Base-by-base conservation (phyloP, 164 flowering plant genomes). In the Aristolochia fimbriata region DNA sequence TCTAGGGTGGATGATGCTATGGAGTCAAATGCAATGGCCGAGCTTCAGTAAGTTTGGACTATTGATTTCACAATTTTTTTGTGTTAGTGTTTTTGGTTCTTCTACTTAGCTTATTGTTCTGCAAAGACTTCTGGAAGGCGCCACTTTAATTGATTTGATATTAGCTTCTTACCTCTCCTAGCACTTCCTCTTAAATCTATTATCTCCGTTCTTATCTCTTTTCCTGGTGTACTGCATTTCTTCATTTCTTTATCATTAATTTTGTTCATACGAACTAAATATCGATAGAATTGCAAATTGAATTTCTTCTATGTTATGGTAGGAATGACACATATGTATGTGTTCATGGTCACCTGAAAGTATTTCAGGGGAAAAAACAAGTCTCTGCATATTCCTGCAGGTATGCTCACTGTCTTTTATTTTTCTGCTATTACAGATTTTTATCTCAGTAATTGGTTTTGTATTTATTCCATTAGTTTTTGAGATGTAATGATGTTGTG, bases 261-360 rank as follows among this genome's bases (percentile, higher is more conserved):
- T 37, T 37, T 37, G 8, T 37, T 3, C 8, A 6, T 37, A 37
- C 8, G 43, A 7, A 7, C 4, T 37, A 37, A 37, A 3, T 6
- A 37, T 20, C 16, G 3, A 17, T 20, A 49, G 52, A 6, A 20
- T 49, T 49, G 0, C 10, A 31, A 31, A 56, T 6, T 16, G 10
- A 30, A 24, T 9, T 31, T 15, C 17, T n/a, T 4, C 19, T 15
- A 27, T 31, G 13, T 56, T 8, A 8, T 56, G 20, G 25, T 31
- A 90, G 99, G 74, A 81, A 83, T 66, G 99, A 93, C 47, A 80
- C 69, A 72, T 85, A 94, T 80, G 88, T 84, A 25, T 78, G 89
- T 20, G 74, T 94, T 47, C 76, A 80, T 78, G 99, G 95, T 52
- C 83, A 83, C 64, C 76, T 91, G 76, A 91, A 83, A 65, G 77